Conservation (phyloP, 1,284 basidiomycete genomes). For the Trametes pubescens region DNA sequence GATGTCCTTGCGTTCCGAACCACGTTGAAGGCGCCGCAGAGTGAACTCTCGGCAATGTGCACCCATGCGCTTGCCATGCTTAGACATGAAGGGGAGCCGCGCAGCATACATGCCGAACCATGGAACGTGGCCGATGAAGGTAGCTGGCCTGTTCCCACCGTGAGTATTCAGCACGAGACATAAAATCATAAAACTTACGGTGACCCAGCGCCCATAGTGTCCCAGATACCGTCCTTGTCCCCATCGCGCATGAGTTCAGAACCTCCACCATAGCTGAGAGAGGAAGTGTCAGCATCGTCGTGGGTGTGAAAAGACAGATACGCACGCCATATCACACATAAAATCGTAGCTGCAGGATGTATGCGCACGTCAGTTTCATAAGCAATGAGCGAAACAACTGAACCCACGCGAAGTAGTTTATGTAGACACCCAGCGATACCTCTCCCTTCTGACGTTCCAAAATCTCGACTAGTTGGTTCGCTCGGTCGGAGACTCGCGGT, state of each 20-base stretch:
- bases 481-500: slow-evolving; percentile 49
- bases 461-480: slow-evolving; percentile 48
- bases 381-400: background rate
- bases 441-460: slow-evolving; percentile 45
- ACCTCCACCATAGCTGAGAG: slow-evolving; percentile 39
- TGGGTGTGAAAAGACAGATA: slow-evolving; percentile 5
- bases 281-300: background rate
- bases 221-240: slow-evolving; percentile 32
- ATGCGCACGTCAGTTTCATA: background rate
- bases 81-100: slow-evolving; percentile 16
- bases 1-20: slow-evolving; percentile 31
- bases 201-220: slow-evolving; percentile 24
- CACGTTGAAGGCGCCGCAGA: slow-evolving; percentile 23
- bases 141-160: background rate
- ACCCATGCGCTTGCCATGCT: slow-evolving; percentile 1
- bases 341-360: slow-evolving; percentile 53
- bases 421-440: slow-evolving; percentile 53
- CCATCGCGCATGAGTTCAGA: slow-evolving; percentile 40
- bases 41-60: slow-evolving; percentile 18
- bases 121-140: slow-evolving; percentile 23
- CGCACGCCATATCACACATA: slow-evolving; percentile 69
- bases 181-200: slow-evolving; percentile 22
- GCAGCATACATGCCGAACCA: slow-evolving; percentile 15
- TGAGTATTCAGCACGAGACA: background rate
- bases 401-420: slow-evolving; percentile 61